These are phyloP conservation scores for Tetrastigma voinierianum DNA, from an alignment of 164 flowering plant species.

Conservation along the genomic window DNA sequence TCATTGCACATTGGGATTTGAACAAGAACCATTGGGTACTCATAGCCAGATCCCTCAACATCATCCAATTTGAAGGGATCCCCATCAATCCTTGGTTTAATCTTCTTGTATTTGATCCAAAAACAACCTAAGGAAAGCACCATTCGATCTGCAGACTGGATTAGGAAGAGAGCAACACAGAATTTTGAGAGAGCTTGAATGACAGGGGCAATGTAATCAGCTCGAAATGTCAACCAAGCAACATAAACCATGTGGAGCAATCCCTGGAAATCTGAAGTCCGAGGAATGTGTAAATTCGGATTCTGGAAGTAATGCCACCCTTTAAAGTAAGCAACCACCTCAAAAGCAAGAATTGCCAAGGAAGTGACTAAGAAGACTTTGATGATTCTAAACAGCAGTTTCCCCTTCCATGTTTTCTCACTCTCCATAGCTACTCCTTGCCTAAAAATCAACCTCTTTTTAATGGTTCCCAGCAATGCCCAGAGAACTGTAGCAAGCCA, in stretches of 20 bases:
- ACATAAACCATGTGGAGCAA: conserved; percentile 53
- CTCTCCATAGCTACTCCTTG: conserved; percentile 53
- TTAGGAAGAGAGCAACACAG: conserved; percentile 71
- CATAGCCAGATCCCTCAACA: conserved; percentile 39
- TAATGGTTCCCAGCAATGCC: conserved; percentile 63
- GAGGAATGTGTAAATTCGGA: conserved; percentile 54
- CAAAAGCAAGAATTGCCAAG: conserved; percentile 51
- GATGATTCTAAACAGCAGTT: conserved; percentile 45
- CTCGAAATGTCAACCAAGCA: conserved; percentile 64
- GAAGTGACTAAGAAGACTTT: conserved; percentile 47
- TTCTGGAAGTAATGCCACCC: conserved; percentile 70
- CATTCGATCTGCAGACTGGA: conserved; percentile 75
- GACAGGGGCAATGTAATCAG: conserved; percentile 69
- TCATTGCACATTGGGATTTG: conserved; percentile 97
- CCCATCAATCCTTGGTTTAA: conserved; percentile 51
- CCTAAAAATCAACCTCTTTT: conserved; percentile 53
- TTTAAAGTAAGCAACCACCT: conserved; percentile 60
- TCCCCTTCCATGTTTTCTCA: conserved; percentile 50
- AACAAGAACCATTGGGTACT: conserved; percentile 82
- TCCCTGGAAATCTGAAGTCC: conserved; percentile 56
- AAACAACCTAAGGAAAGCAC: conserved; percentile 73
- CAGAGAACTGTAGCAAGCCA: conserved; percentile 63
- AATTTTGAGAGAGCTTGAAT: conserved; percentile 60
- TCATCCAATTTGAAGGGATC: conserved; percentile 53
- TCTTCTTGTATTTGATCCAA: conserved; percentile 76